phyloP scores from a whole-genome alignment of 2,329 filamentous ascomycete genomes.

The Fusarium oxysporum region DNA sequence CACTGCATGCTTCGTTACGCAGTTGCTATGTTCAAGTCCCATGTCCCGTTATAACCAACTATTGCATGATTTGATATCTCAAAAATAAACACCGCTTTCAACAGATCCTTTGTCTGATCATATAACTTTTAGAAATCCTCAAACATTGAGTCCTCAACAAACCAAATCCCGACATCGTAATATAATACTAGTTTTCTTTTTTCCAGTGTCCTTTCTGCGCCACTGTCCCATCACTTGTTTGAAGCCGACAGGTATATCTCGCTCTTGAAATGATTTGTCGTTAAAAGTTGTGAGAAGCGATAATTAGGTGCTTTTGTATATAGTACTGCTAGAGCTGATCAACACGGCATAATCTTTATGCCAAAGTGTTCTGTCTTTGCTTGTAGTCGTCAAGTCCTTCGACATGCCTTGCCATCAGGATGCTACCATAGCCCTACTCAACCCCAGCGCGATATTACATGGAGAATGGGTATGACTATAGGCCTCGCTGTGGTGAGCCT shows the following conservation, averaged over 20 bases:
- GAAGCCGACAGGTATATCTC: neutral
- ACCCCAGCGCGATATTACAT: neutral
- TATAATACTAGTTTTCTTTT: conserved; percentile 15
- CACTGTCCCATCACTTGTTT: conserved; percentile 3
- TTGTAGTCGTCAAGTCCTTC: conserved; percentile 30
- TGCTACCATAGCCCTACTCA: conserved; percentile 3
- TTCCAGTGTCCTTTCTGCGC: conserved; percentile 19
- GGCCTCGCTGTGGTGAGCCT: conserved; percentile 5
- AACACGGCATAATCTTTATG: conserved; percentile 12
- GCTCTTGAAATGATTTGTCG: conserved; percentile 14
- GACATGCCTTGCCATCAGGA: conserved; percentile 13
- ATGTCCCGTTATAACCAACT: neutral
- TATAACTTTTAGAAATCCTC: conserved; percentile 14
- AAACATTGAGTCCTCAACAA: conserved; percentile 1
- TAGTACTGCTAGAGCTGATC: conserved; percentile 24
- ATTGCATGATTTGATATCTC: neutral
- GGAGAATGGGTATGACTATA: neutral
- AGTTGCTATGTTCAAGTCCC: neutral
- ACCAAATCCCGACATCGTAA: neutral
- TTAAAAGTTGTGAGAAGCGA: conserved; percentile 15
- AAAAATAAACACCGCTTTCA: conserved; percentile 1
- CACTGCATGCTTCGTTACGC: conserved; percentile 1
- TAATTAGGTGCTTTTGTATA: conserved; percentile 29
- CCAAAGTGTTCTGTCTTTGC: conserved; percentile 8
- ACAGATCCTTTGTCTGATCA: conserved; percentile 25